Percentiles rank a stretch among this genome's conserved stretches.
Evolutionary conservation across 805 yeast species (phyloP).

Genomic region (Dipodascus albidus): DNA sequence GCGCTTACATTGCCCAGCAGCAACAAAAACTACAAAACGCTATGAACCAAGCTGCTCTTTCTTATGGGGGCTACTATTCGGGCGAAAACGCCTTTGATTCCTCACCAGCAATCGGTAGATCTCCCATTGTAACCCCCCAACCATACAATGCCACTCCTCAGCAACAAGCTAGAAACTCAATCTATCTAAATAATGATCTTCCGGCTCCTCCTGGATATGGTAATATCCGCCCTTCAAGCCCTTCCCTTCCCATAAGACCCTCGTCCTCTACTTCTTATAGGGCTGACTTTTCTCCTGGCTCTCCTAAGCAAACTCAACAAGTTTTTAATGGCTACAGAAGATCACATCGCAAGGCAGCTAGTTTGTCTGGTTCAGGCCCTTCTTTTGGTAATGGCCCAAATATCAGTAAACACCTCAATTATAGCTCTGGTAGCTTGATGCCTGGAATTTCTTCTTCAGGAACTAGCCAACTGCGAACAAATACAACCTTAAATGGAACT

Average conservation of each 20-base stretch:
- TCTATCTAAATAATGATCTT: background rate
- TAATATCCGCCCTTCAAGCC: slow-evolving; percentile 13
- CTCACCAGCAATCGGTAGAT: background rate
- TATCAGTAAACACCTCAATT: background rate
- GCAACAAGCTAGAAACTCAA: background rate
- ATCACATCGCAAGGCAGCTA: slow-evolving; percentile 20
- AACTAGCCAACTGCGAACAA: background rate
- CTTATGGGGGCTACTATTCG: background rate
- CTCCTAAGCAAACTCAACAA: slow-evolving; percentile 3
- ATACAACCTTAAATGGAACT: background rate
- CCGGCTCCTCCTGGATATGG: slow-evolving; percentile 1
- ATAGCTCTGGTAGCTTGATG: slow-evolving; percentile 1
- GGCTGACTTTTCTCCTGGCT: slow-evolving; percentile 8
- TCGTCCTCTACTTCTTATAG: slow-evolving; percentile 13
- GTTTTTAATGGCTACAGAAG: slow-evolving; percentile 11
- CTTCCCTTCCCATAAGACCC: slow-evolving; percentile 17
- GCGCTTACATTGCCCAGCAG: slow-evolving; percentile 23
- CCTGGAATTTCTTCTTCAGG: background rate
- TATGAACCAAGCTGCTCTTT: slow-evolving; percentile 9
- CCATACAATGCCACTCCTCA: background rate
- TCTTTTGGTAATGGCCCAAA: background rate
- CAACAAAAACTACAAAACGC: slow-evolving; percentile 25
- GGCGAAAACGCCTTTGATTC: background rate
- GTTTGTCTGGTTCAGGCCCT: slow-evolving; percentile 11
- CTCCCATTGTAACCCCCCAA: background rate